Percentiles rank a stretch among this genome's conserved stretches.
Evolutionary conservation across 305 asterid species (phyloP).

Genomic region (Caryopteris hybrid): DNA sequence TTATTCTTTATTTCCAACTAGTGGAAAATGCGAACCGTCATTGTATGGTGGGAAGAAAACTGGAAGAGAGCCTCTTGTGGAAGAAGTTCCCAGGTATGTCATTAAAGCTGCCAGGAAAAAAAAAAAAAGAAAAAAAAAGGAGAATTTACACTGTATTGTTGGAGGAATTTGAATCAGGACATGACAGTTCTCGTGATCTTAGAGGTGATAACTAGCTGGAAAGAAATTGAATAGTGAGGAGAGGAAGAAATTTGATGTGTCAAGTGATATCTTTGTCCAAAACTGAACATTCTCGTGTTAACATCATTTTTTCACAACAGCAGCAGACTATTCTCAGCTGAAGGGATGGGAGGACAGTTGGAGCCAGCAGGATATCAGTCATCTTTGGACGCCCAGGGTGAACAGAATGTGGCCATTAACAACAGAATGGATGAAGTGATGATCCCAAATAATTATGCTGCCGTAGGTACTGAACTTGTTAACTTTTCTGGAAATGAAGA

Average conservation of each 20-base stretch:
- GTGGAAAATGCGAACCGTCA: conserved; percentile 28
- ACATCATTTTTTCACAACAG: conserved; percentile 30
- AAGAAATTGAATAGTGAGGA: conserved; percentile 23
- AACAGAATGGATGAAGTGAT: conserved; percentile 26
- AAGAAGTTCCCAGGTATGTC: conserved; percentile 38
- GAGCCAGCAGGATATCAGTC: conserved; percentile 25
- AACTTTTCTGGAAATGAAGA: conserved; percentile 32
- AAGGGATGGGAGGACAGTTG: conserved; percentile 25
- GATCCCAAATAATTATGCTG: conserved; percentile 24
- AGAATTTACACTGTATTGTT: conserved; percentile 21
- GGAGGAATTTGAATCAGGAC: conserved; percentile 28
- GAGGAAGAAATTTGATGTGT: conserved; percentile 28
- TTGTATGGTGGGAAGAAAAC: conserved; percentile 25
- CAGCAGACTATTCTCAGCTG: conserved; percentile 26
- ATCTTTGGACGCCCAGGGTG: conserved; percentile 30
- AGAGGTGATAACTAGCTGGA: conserved; percentile 29
- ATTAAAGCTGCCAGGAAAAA: conserved; percentile 25
- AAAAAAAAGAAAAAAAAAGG: no score
- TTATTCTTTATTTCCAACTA: conserved; percentile 28
- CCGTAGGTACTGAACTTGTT: conserved; percentile 25
- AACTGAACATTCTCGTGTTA: conserved; percentile 33
- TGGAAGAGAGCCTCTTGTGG: conserved; percentile 33
- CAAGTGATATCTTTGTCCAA: conserved; percentile 23
- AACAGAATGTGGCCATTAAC: conserved; percentile 23
- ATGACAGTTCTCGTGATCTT: conserved; percentile 23